Base-by-base conservation (phyloP, 495 filamentous ascomycete species). In the Podospora australis region DNA sequence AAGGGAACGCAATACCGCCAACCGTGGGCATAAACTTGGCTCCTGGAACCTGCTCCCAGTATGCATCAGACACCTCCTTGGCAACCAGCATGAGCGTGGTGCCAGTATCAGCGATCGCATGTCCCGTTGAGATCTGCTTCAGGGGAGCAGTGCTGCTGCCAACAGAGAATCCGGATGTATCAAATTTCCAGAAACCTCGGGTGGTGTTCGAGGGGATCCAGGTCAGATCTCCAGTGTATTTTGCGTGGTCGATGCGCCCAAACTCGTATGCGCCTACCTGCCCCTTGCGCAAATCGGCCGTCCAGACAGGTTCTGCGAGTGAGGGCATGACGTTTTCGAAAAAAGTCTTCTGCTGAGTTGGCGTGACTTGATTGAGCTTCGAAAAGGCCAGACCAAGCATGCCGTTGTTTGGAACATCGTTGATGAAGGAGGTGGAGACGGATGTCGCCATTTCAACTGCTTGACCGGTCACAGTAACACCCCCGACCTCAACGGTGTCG, bases 311-410 rank as follows among this genome's bases (percentile, higher is more conserved):
- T 55, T 78, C 66, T 29, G 79, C 74, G 19, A 95, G 78, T 8
- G 63, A 63, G 19, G 70, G 48, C 53, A 79, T 75, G 39, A 86
- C 69, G 58, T 88, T 90, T 49, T 88, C 86, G 63, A 92, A 91
- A 65, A 90, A 92, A 22, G 87, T 92, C 57, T 80, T 80, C 60
- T 88, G 83, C 52, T 70, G 70, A 11, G 71, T 62, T 0, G 86
- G 84, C 42, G 76, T 62, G 32, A 92, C 79, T 24, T 78, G 83
- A 70, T 90, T 95, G 66, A 91, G 74, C 16, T 67, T 72, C 53
- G 77, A 81, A 64, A 90, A 95, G 13, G 79, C 85, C 19, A 92
- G 76, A 22, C 88, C 88, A 20, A 92, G 69, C 3, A 95, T 73
- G n/a, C 88, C 88, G 56, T 87, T 82, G 44, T 73, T 80, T 32